phyloP scores from a whole-genome alignment of 2,329 filamentous ascomycete genomes.

The Dothiorella sarmentorum region DNA sequence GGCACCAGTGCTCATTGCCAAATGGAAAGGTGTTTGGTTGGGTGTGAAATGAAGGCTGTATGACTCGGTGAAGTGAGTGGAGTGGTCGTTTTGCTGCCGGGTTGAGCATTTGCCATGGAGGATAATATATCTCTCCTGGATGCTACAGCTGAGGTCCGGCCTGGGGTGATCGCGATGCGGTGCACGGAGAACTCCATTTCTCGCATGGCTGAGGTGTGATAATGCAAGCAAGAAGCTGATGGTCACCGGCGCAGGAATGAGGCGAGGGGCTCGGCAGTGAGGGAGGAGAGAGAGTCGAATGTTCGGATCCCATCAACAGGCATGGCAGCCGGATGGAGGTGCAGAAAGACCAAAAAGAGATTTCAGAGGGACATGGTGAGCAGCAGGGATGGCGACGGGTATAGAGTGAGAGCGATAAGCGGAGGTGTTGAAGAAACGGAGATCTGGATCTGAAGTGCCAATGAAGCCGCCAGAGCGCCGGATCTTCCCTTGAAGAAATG shows the following conservation, averaged over 20 bases:
- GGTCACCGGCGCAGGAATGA: background rate
- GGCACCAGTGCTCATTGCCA: background rate
- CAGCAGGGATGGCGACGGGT: background rate
- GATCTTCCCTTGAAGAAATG: slow-evolving; percentile 7
- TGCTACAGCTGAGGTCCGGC: background rate
- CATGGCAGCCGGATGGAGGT: background rate
- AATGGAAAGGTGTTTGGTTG: background rate
- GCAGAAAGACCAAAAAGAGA: background rate
- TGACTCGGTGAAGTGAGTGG: background rate
- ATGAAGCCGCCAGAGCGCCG: background rate
- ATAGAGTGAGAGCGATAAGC: slow-evolving; percentile 2
- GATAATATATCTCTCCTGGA: background rate
- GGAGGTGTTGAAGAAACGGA: background rate
- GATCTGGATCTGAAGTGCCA: background rate
- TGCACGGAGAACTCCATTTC: background rate
- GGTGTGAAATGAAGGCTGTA: background rate
- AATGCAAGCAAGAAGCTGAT: background rate
- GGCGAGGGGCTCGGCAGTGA: background rate
- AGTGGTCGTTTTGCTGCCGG: background rate
- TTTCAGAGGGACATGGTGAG: background rate
- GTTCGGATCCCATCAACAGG: background rate
- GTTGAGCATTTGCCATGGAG: background rate
- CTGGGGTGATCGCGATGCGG: background rate
- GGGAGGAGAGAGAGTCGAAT: background rate
- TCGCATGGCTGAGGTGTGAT: no score